Conservation (phyloP, 768 basidiomycete genomes). For the Mycena leptocephala region DNA sequence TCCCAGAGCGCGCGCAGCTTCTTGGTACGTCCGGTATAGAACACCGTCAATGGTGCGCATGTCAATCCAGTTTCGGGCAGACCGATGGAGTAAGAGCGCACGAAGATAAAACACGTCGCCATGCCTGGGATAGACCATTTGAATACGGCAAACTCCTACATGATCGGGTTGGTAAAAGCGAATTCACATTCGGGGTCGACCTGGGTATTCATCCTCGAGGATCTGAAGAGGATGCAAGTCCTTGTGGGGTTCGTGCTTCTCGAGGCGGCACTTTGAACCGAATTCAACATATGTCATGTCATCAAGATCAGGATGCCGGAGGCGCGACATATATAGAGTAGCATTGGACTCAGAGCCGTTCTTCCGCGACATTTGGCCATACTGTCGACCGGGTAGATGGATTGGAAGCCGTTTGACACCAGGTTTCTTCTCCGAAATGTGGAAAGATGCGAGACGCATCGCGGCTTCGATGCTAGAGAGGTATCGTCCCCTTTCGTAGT, state of each 20-base stretch:
- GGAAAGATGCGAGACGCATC: too few species aligned
- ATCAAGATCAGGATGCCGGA: neutral
- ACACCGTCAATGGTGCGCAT: neutral
- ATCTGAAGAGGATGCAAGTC: too few species aligned
- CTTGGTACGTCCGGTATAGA: neutral
- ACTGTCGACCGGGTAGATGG: too few species aligned
- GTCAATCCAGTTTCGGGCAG: neutral
- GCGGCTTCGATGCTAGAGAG: too few species aligned
- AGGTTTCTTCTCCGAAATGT: too few species aligned
- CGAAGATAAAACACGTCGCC: neutral
- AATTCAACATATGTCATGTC: neutral
- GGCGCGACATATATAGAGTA: too few species aligned
- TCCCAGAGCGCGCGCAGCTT: neutral
- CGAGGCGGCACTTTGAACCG: neutral
- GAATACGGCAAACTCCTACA: neutral
- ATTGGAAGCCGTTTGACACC: too few species aligned
- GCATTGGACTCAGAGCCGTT: too few species aligned
- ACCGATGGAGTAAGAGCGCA: neutral
- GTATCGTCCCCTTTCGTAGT: too few species aligned
- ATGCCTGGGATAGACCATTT: neutral
- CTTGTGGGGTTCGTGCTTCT: neutral
- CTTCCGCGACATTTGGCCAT: too few species aligned
- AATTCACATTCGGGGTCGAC: neutral
- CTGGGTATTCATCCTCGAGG: neutral
- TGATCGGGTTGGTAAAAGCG: neutral